Percentiles rank a stretch among this genome's conserved stretches.
These are phyloP conservation scores for Beauveria australis DNA, from an alignment of 2,329 filamentous ascomycete species.

Conservation along the genomic window DNA sequence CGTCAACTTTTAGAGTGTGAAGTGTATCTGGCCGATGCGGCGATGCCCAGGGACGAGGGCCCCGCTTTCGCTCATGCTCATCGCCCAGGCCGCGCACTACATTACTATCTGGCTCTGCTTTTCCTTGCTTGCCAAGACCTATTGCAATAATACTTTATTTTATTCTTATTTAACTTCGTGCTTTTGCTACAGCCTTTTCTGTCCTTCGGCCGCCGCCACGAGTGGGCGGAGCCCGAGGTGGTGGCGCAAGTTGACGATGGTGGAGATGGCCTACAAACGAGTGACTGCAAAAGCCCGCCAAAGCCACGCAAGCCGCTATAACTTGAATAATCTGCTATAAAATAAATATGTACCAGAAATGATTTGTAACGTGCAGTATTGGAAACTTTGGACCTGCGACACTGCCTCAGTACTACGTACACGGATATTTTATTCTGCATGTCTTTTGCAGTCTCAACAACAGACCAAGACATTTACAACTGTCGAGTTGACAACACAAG, in stretches of 20 bases:
- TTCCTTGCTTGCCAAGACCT: background rate
- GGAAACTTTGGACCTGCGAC: background rate
- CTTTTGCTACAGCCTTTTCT: too few species aligned
- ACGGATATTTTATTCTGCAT: background rate
- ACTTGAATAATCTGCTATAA: background rate
- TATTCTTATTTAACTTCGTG: background rate
- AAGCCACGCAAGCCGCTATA: background rate
- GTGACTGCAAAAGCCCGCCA: background rate
- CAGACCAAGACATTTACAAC: background rate
- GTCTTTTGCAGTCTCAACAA: background rate
- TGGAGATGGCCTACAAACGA: background rate
- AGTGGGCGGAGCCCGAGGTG: background rate
- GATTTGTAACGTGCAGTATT: too few species aligned
- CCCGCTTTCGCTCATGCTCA: too few species aligned
- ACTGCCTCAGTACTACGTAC: background rate
- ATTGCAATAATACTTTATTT: background rate
- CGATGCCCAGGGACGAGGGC: background rate
- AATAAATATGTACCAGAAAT: too few species aligned
- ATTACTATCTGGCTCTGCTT: background rate
- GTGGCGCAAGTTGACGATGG: background rate
- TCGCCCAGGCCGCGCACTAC: too few species aligned
- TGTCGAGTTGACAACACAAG: background rate
- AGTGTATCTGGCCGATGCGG: too few species aligned
- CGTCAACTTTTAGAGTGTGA: background rate
- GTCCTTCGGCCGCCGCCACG: background rate